These are phyloP conservation scores for Trifolium dubium DNA, from an alignment of 306 rosid species.

Conservation along the genomic window DNA sequence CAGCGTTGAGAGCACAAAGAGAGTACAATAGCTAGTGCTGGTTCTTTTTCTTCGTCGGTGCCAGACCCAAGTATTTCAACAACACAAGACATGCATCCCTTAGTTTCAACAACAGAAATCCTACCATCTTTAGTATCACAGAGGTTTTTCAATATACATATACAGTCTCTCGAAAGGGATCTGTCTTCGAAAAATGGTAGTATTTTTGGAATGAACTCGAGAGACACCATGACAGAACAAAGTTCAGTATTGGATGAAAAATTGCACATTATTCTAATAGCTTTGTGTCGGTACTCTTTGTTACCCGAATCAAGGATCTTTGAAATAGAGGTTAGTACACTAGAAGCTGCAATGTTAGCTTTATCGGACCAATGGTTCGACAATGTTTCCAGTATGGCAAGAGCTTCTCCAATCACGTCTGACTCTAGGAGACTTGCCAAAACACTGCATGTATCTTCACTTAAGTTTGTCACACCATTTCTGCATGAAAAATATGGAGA, in stretches of 20 bases:
- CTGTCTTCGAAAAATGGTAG: constrained; percentile 55
- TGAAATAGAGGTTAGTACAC: constrained; percentile 52
- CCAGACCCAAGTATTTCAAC: constrained; percentile 59
- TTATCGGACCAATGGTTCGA: constrained; percentile 49
- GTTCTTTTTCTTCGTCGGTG: constrained; percentile 63
- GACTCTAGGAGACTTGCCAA: constrained; percentile 64
- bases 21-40: constrained; percentile 73
- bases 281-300: constrained; percentile 52
- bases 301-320: constrained; percentile 62
- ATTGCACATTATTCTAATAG: constrained; percentile 56
- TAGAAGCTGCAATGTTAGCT: constrained; percentile 48
- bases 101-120: constrained; percentile 56
- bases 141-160: constrained; percentile 60
- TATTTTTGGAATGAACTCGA: constrained; percentile 67
- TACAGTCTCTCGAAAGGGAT: constrained; percentile 49
- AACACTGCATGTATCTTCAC: constrained; percentile 58
- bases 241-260: constrained; percentile 55
- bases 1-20: constrained; percentile 77
- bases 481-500: constrained; percentile 54
- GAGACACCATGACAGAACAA: constrained; percentile 56
- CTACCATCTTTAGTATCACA: constrained; percentile 59
- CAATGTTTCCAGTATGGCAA: constrained; percentile 65
- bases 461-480: constrained; percentile 45
- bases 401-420: constrained; percentile 67
- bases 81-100: constrained; percentile 72